These are phyloP conservation scores for Xylaria flabelliformis DNA, from an alignment of 495 filamentous ascomycete genomes.

Conservation along the genomic window DNA sequence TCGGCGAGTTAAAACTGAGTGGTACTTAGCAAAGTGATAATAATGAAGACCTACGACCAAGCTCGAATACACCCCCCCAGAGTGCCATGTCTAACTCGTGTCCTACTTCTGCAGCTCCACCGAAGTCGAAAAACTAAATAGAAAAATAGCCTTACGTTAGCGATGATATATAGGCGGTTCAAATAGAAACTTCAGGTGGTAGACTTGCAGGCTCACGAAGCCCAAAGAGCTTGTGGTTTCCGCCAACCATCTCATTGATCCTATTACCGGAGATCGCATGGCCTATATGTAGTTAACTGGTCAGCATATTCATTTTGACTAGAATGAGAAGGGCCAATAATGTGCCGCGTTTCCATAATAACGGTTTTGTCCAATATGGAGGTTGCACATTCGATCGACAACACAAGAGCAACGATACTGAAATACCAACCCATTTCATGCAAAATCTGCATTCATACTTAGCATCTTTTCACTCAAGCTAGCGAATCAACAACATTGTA, in stretches of 20 bases:
- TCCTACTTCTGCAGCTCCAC: conserved; percentile 7
- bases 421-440: conserved; percentile 18
- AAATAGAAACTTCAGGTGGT: not conserved
- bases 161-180: not conserved
- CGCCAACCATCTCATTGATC: not conserved
- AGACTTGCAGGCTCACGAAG: not conserved
- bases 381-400: not conserved
- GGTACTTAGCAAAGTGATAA: not conserved
- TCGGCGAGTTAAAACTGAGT: not conserved
- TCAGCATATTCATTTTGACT: not conserved
- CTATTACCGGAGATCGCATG: not conserved
- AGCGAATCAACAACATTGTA: not conserved
- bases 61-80: not conserved
- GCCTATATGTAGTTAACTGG: not conserved
- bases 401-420: not conserved
- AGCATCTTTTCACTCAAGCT: not conserved
- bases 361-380: not conserved
- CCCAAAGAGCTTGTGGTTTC: accelerated
- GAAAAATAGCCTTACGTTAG: not conserved
- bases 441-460: conserved; percentile 5
- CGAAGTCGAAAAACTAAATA: conserved; percentile 5
- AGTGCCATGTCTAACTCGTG: not conserved
- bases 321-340: not conserved
- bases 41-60: not conserved
- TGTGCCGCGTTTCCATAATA: not conserved